These are phyloP conservation scores for Fraxinus cuspidata DNA, from an alignment of 257 asterid genomes.

Conservation along the genomic window DNA sequence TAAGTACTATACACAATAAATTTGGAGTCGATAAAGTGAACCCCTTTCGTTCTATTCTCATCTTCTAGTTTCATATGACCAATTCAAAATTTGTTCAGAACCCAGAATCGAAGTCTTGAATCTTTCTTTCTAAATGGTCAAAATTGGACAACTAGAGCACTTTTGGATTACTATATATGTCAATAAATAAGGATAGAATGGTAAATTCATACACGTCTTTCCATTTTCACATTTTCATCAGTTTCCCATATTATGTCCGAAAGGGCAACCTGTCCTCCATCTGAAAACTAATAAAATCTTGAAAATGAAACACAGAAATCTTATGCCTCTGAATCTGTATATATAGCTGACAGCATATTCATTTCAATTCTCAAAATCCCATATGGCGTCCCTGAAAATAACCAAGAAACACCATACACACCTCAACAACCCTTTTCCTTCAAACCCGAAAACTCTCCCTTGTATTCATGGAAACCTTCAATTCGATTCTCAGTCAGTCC, in stretches of 20 bases:
- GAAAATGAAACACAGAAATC: neutral
- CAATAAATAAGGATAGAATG: neutral
- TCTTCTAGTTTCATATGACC: neutral
- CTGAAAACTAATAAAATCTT: constrained; percentile 12
- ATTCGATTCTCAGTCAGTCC: constrained; percentile 43
- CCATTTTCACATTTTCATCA: neutral
- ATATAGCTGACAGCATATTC: constrained; percentile 9
- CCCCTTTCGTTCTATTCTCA: neutral
- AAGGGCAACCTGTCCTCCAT: neutral
- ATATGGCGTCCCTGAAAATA: constrained; percentile 60
- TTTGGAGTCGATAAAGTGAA: neutral
- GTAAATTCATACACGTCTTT: neutral
- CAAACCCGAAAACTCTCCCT: constrained; percentile 52
- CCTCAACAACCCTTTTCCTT: constrained; percentile 84
- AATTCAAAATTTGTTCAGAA: neutral
- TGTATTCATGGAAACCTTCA: constrained; percentile 47
- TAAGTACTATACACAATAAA: no score
- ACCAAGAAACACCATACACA: constrained; percentile 82
- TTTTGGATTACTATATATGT: neutral
- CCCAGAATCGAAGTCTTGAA: neutral
- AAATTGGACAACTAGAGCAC: neutral
- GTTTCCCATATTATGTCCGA: neutral
- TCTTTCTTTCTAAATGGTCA: neutral
- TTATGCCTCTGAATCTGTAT: neutral
- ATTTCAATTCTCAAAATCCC: constrained; percentile 2